Conservation (phyloP, 2,329 filamentous ascomycete species). For the Colletotrichum magnum region DNA sequence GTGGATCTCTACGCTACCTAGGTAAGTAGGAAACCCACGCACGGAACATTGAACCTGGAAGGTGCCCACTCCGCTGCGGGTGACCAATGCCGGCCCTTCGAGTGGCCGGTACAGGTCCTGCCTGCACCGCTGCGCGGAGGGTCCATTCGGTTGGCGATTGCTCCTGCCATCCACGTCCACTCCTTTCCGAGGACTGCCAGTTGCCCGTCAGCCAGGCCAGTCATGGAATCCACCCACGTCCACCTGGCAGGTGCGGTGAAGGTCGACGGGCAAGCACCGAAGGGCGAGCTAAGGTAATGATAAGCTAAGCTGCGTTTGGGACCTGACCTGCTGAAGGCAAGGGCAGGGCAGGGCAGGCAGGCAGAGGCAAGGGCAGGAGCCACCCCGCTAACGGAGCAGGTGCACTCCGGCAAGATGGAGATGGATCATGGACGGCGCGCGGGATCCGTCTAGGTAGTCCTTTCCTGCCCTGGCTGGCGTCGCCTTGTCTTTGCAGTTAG, state of each 20-base stretch:
- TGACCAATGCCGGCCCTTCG: constrained; percentile 23
- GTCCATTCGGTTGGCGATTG: neutral
- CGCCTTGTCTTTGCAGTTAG: constrained; percentile 2
- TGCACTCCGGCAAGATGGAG: neutral
- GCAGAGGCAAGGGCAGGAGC: too few relatives aligned
- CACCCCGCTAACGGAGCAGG: neutral
- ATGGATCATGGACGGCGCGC: constrained; percentile 23
- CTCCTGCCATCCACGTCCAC: too few relatives aligned
- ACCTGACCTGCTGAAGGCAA: too few relatives aligned
- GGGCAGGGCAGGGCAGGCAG: too few relatives aligned
- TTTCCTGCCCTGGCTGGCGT: constrained; percentile 6
- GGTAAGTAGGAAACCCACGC: too few relatives aligned
- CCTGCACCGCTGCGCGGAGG: constrained; percentile 10
- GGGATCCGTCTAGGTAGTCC: constrained; percentile 19
- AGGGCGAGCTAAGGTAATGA: neutral
- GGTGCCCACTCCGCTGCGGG: neutral
- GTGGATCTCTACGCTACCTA: too few relatives aligned
- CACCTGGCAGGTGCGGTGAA: constrained; percentile 13
- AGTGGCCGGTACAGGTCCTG: constrained; percentile 17
- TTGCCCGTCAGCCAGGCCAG: neutral
- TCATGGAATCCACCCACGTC: constrained; percentile 14
- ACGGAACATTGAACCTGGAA: too few relatives aligned
- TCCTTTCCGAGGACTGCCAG: neutral
- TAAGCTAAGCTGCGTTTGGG: too few relatives aligned
- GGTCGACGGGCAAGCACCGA: constrained; percentile 15